Evolutionary conservation across 148 eudicot species (phyloP), one percentile per base, ranked within the genome.

Genomic region (Fallopia convolvulus): DNA sequence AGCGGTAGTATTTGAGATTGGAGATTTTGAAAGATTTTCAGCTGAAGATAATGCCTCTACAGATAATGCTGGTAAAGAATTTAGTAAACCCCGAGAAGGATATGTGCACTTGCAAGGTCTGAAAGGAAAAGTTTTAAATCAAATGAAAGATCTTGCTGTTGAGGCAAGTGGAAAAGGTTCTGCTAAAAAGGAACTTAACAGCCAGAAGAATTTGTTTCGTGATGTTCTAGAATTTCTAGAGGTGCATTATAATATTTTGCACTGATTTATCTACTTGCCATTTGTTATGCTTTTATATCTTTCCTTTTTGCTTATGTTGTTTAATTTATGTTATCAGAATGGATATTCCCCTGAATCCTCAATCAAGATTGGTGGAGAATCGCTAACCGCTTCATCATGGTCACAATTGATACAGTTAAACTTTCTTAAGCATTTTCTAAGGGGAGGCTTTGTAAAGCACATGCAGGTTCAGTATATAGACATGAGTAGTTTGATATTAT

Each of bases 131-230:
- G 80, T 92, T 12, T 60, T 92, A n/a, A 88, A 80, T 84, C 98
- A 89, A 87, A 88, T 90, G 7, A 83, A 84, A 74, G 80, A 68
- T 81, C 95, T 94, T 81, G 88, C 93, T 32, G 58, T 85, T 1
- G 94, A 90, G 80, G 93, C 95, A 8, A 90, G 86, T 32, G 97
- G 93, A 23, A 88, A 90, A 85, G 93, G 95, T 68, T 79, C 97
- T 49, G 83, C 89, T 32, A 89, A 90, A 86, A 90, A 92, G 78
- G 92, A 90, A 81, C 93, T 94, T 17, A 92, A 88, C 78, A 85
- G 47, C 77, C 94, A 89, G 82, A 85, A 88, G 74, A 92, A 82
- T 77, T 77, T 88, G 21, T 89, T 88, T 70, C 84, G 87, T 13
- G 88, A 89, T 81, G 82, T 94, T 68, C 80, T 89, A 74, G 91